Evolutionary conservation across 108 stramenopile species (phyloP).

Genomic region (Licmophora abbreviata): DNA sequence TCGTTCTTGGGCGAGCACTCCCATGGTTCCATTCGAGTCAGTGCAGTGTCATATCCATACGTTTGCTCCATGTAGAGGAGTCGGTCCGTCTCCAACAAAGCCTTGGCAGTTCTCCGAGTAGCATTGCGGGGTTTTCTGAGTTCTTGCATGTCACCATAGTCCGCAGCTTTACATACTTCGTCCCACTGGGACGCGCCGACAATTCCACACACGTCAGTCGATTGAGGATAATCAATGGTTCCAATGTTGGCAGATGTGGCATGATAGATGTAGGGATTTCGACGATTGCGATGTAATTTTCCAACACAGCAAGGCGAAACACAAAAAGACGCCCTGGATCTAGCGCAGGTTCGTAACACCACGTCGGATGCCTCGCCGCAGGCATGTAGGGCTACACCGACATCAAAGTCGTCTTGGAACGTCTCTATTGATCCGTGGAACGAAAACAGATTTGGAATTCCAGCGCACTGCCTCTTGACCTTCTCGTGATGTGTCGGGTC

Average conservation of each 20-base stretch:
- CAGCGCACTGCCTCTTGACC: slow-evolving; percentile 1
- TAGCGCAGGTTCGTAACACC: slow-evolving; percentile 37
- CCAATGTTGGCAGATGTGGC: slow-evolving; percentile 47
- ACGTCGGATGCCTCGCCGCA: slow-evolving; percentile 77
- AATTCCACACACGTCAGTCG: slow-evolving; percentile 28
- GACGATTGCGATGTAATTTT: slow-evolving; percentile 26
- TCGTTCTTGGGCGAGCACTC: slow-evolving; percentile 71
- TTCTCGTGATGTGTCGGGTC: slow-evolving; percentile 7
- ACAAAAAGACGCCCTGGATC: slow-evolving; percentile 24
- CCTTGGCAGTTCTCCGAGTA: slow-evolving; percentile 62
- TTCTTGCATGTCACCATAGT: slow-evolving; percentile 50
- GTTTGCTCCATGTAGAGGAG: slow-evolving; percentile 32
- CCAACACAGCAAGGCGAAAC: slow-evolving; percentile 73
- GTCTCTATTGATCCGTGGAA: slow-evolving; percentile 52
- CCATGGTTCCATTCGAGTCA: slow-evolving; percentile 64
- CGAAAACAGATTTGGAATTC: slow-evolving; percentile 42
- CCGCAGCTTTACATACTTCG: slow-evolving; percentile 63
- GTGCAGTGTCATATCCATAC: slow-evolving; percentile 24
- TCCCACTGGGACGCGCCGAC: slow-evolving; percentile 38
- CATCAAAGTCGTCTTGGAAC: slow-evolving; percentile 39
- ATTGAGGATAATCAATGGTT: slow-evolving; percentile 62
- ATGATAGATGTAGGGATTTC: slow-evolving; percentile 65
- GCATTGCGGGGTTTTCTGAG: slow-evolving; percentile 41
- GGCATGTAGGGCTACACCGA: slow-evolving; percentile 57
- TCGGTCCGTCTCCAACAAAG: slow-evolving; percentile 66